Evolutionary conservation across 345 rosid genomes (phyloP).

Genomic region (Populus simonii): DNA sequence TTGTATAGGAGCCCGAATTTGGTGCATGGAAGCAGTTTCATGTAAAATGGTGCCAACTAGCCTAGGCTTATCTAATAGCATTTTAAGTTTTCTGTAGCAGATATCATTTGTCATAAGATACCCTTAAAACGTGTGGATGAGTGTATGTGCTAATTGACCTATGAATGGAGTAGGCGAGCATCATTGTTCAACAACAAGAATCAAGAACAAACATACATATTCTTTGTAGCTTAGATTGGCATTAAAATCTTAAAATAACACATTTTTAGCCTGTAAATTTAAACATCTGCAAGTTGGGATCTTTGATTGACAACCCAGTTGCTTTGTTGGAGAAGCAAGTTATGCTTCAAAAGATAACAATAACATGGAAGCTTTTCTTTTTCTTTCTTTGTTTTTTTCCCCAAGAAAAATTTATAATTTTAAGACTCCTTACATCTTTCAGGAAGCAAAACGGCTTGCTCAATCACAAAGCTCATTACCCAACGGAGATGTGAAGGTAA

Average conservation of each 20-base stretch:
- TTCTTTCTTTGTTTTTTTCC: background rate
- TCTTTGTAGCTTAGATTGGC: background rate
- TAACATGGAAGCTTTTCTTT: background rate
- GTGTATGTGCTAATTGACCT: background rate
- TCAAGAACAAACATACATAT: background rate
- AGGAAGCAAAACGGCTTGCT: constrained; percentile 79
- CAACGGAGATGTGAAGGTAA: constrained; percentile 82
- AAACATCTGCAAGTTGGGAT: background rate
- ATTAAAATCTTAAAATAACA: background rate
- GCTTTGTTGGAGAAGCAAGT: background rate
- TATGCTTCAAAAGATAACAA: background rate
- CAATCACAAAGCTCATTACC: constrained; percentile 71
- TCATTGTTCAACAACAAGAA: background rate
- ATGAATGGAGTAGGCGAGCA: background rate
- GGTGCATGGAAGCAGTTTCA: no score
- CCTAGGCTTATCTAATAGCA: no score
- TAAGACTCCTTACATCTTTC: constrained; percentile 19
- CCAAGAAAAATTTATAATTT: background rate
- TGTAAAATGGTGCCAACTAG: no score
- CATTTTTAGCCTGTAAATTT: background rate
- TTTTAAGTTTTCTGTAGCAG: no score
- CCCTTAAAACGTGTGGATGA: no score
- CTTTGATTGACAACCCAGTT: background rate
- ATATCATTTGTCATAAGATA: no score
- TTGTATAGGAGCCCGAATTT: no score